phyloP scores from a whole-genome alignment of 169 alveolate species.

The Eimeria necatrix region DNA sequence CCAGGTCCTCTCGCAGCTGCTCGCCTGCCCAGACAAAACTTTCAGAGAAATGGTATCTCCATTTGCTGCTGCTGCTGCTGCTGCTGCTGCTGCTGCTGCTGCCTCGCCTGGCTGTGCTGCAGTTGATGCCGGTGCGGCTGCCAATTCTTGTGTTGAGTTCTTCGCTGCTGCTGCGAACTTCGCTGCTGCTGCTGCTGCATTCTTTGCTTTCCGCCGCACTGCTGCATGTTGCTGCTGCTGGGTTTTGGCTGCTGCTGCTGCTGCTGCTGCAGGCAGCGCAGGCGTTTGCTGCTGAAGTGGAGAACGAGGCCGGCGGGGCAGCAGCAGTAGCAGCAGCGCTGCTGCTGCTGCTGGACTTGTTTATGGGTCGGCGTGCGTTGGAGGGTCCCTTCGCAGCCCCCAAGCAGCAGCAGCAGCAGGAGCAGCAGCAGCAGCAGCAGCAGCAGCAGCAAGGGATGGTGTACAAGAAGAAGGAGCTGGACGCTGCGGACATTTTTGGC shows the following conservation, averaged over 20 bases:
- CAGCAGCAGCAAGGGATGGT: conserved; percentile 50
- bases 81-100: conserved; percentile 48
- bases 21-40: neutral
- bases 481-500: conserved; percentile 30
- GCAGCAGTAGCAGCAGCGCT: neutral
- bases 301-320: neutral
- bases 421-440: conserved; percentile 67
- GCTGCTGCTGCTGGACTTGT: conserved; percentile 8
- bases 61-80: conserved; percentile 29
- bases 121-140: neutral
- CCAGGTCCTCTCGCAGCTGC: conserved; percentile 25
- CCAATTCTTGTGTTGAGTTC: neutral
- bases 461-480: conserved; percentile 69
- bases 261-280: conserved; percentile 62
- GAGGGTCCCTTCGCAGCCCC: neutral
- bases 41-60: conserved; percentile 12
- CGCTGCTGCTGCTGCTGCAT: conserved; percentile 10
- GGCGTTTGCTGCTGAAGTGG: conserved; percentile 37
- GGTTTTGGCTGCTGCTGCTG: conserved; percentile 1
- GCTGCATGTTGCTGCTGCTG: neutral
- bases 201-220: neutral
- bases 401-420: conserved; percentile 34
- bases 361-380: neutral
- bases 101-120: neutral
- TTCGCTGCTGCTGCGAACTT: neutral